phyloP scores from a whole-genome alignment of 305 asterid genomes.

The Fraxinus xanthoxyloides region DNA sequence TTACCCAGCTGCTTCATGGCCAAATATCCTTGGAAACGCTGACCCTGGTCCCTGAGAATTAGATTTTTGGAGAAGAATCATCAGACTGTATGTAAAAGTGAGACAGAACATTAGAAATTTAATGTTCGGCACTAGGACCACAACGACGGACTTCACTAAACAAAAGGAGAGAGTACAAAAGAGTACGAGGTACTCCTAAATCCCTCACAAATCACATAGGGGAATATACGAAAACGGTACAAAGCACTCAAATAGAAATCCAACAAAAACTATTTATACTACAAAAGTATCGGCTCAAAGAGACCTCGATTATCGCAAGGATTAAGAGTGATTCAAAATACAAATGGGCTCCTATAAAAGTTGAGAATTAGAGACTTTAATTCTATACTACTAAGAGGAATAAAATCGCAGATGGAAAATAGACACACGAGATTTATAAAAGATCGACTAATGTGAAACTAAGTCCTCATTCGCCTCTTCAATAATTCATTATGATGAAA shows the following conservation, averaged over 20 bases:
- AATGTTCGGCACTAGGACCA: neutral
- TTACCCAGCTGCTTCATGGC: constrained; percentile 51
- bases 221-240: neutral
- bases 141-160: neutral
- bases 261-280: neutral
- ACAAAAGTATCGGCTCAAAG: neutral
- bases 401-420: neutral
- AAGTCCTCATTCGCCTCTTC: neutral
- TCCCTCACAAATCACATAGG: neutral
- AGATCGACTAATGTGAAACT: neutral
- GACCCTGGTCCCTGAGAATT: constrained; percentile 28
- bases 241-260: neutral
- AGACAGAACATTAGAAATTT: neutral
- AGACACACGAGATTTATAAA: neutral
- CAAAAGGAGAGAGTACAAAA: neutral
- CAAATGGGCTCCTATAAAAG: neutral
- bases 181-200: neutral
- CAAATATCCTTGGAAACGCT: constrained; percentile 41
- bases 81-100: neutral
- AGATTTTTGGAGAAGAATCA: neutral
- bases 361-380: neutral
- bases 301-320: neutral
- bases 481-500: neutral
- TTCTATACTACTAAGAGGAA: neutral
- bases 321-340: neutral